Percentiles rank a stretch among this genome's conserved stretches.
Conservation (phyloP, 306 rosid species). For the Mimosa pudica region DNA sequence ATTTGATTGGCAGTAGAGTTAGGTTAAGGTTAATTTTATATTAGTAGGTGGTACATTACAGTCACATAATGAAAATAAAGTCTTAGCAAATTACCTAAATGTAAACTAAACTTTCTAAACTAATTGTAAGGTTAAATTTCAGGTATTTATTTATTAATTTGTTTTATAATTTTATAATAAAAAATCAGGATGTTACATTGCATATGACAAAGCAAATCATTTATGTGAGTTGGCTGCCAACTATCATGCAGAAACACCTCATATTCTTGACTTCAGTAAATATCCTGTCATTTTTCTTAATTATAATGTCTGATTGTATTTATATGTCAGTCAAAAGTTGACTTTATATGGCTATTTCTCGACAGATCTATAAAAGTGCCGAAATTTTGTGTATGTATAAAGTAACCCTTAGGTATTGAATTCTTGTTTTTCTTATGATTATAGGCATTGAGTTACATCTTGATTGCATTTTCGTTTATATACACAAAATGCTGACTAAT, state of each 20-base stretch:
- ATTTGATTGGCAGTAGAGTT: no score
- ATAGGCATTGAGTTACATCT: constrained; percentile 23
- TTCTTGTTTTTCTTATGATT: constrained; percentile 11
- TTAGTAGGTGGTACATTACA: no score
- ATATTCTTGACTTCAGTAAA: constrained; percentile 62
- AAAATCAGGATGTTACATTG: no score
- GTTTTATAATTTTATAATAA: no score
- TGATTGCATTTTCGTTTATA: constrained; percentile 1
- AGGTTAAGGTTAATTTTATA: no score
- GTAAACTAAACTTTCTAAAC: no score
- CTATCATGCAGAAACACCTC: constrained; percentile 79
- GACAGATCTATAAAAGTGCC: constrained; percentile 72
- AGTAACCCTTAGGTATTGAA: constrained; percentile 61
- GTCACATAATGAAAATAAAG: no score
- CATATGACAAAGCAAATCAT: constrained; percentile 90
- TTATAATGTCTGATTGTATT: constrained; percentile 14
- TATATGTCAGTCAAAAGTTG: neutral
- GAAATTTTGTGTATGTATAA: constrained; percentile 53
- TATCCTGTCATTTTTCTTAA: constrained; percentile 66
- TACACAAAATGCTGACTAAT: constrained; percentile 12
- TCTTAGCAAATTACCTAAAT: no score
- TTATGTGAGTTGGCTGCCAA: constrained; percentile 94
- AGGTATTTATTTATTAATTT: no score
- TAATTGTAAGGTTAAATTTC: no score
- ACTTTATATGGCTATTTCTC: constrained; percentile 18